phyloP scores from a whole-genome alignment of 805 yeast genomes.

The Ogataea siamensis region DNA sequence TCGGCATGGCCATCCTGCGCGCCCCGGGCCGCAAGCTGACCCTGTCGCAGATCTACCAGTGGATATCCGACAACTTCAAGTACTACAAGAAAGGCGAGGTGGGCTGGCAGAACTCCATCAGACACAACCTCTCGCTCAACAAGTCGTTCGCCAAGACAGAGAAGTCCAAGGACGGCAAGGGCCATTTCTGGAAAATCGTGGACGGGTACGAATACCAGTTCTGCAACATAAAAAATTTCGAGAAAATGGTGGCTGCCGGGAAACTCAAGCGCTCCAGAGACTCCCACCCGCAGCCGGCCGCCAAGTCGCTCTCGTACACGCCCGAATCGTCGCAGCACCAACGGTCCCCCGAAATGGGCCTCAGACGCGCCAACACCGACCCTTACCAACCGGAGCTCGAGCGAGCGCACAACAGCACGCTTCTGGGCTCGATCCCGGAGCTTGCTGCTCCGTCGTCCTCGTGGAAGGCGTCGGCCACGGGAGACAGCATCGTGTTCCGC shows the following conservation, averaged over 20 bases:
- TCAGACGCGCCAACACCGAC: conserved; percentile 11
- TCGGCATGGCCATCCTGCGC: conserved; percentile 88
- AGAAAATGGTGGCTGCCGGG: conserved; percentile 27
- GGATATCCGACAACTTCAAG: conserved; percentile 86
- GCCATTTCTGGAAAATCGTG: conserved; percentile 91
- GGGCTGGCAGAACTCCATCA: conserved; percentile 97
- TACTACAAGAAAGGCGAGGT: conserved; percentile 82
- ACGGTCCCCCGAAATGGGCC: conserved; percentile 1
- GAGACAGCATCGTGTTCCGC: conserved; percentile 34
- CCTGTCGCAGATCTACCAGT: conserved; percentile 78
- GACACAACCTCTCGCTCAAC: conserved; percentile 89
- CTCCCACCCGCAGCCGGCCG: conserved; percentile 5
- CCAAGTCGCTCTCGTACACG: conserved; percentile 13
- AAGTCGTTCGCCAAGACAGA: conserved; percentile 91
- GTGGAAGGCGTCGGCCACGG: conserved; percentile 42
- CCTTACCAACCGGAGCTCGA: conserved; percentile 5
- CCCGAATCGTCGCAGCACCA: conserved; percentile 3
- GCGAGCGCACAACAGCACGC: conserved; percentile 1
- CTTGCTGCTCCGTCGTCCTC: conserved; percentile 39
- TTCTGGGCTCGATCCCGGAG: conserved; percentile 34
- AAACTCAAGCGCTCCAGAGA: conserved; percentile 12
- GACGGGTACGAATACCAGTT: conserved; percentile 82
- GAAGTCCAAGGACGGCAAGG: conserved; percentile 85
- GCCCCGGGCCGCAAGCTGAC: conserved; percentile 73
- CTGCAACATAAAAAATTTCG: conserved; percentile 56